A percentile compares a stretch with the other conserved stretches of the same genome.
These are phyloP conservation scores for Apiosordaria backusii DNA, from an alignment of 495 filamentous ascomycete species.

Conservation along the genomic window DNA sequence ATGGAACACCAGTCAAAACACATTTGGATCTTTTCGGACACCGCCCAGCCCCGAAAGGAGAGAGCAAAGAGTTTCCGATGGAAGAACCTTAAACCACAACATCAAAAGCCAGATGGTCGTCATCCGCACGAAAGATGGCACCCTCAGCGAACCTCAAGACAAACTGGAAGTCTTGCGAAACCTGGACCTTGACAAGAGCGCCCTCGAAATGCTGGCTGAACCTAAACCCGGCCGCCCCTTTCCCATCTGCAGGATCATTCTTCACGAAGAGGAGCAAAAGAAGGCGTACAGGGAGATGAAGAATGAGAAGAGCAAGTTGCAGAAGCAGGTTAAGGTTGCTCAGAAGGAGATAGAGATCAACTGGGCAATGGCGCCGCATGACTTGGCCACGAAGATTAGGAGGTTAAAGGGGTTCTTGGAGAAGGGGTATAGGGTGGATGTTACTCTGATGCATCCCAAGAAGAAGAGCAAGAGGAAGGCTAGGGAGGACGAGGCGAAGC, in stretches of 20 bases:
- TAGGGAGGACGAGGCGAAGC: conserved; percentile 34
- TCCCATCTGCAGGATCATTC: conserved; percentile 57
- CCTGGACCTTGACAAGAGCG: conserved; percentile 38
- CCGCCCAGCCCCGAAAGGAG: not conserved
- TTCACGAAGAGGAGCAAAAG: not conserved
- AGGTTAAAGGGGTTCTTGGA: conserved; percentile 59
- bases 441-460: conserved; percentile 51
- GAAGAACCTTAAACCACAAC: conserved; percentile 43
- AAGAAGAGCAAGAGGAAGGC: conserved; percentile 29
- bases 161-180: conserved; percentile 43
- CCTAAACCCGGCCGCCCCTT: conserved; percentile 20
- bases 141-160: conserved; percentile 44
- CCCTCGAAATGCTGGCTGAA: conserved; percentile 56
- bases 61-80: not conserved
- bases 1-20: not conserved
- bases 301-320: conserved; percentile 25
- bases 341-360: conserved; percentile 72
- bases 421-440: conserved; percentile 61
- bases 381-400: conserved; percentile 58
- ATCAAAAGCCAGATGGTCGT: conserved; percentile 53
- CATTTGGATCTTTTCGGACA: not conserved
- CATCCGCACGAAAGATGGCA: conserved; percentile 50
- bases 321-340: conserved; percentile 20
- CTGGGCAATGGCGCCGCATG: conserved; percentile 72
- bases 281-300: not conserved